Evolutionary conservation across 2,329 filamentous ascomycete species (phyloP), one percentile per base, ranked within the genome.

Genomic region (Aspergillus cejpii): DNA sequence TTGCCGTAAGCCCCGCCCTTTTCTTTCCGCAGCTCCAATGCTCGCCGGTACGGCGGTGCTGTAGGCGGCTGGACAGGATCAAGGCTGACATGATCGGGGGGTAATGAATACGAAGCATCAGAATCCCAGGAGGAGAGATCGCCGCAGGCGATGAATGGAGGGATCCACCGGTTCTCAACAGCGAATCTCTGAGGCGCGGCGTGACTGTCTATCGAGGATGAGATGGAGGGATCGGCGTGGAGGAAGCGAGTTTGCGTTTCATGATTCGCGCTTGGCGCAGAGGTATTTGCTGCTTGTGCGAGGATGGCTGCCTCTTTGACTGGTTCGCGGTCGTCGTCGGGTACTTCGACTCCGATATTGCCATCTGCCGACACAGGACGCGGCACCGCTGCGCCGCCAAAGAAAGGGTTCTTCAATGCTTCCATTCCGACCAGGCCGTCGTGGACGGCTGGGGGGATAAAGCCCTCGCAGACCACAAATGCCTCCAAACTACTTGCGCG

Each of bases 401-500:
- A 70, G 1, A 69, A 47, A 12, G 67, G 67, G 43, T 63, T 65
- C 42, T 65, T 63, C 42, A 68, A 53, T 2, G 64, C 58, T 3
- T 60, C 60, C 50, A 63, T 55, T 39, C 76, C 75, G 0, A 69
- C 66, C 8, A 73, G 62, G 0, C 73, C 75, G 41, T 77, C 74
- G 7, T 69, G 65, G 29, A 69, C 61, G 2, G 69, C 55, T 1
- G 67, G 68, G 0, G 91, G 90, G 3, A 88, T 90, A 63, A 97
- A 98, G 49, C 89, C 87, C 57, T 94, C 78, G 64, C 92, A 96
- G 12, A 98, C 91, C 37, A 98, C 87, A 57, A 98, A 98, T 0
- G 92, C 91, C 66, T 98, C 92, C 15, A 98, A 83, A 67, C 89
- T 95, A 67, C 91, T 97, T 1, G 91, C 92, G n/a, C 92, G 79